Evolutionary conservation across 805 yeast genomes (phyloP), one percentile per base, ranked within the genome.

Genomic region (Ascoidea asiatica): DNA sequence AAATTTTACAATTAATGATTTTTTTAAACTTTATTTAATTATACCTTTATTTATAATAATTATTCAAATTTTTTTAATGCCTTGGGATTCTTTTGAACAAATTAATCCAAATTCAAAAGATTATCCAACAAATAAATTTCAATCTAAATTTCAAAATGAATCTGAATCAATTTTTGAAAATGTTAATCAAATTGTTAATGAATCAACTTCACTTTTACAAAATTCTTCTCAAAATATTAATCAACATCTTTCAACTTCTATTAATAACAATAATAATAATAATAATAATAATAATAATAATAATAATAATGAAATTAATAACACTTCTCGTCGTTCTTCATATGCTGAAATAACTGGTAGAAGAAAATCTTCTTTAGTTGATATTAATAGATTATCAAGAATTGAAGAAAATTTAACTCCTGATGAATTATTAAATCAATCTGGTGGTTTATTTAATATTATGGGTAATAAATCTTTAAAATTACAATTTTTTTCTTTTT

Each of bases 61-160:
- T 1, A 83, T 90, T 52, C 95, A 88, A 61, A 23, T 81, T 15
- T 68, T 79, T 37, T 66, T 90, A 19, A 88, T 90, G 96, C 97
- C 97, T 7, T 62, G 58, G 6, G 76, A 77, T 40, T 77, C 89
- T 2, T 85, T 86, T 62, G 81, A 11, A 11, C 35, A 29, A 29
- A 29, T 29, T 29, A 29, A 29, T 29, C 35, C 35, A 11, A 11
- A 8, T 2, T 29, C 35, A 11, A 8, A 8, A 29, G 35, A 29
- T 29, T 29, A 29, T 15, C 35, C 35, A 8, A 29, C 35, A 29
- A 29, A 29, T 3, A 29, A 29, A 29, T 29, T 29, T 15, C 35
- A 29, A 29, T 29, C 35, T 29, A 29, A 29, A 29, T 11, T 11
- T 29, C 35, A 29, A 29, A 15, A 29, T 3, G 15, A 29, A 29